A percentile compares a stretch with the other conserved stretches of the same genome.
These are phyloP conservation scores for Trichophyton schoenleinii DNA, from an alignment of 2,329 filamentous ascomycete species.

Conservation along the genomic window DNA sequence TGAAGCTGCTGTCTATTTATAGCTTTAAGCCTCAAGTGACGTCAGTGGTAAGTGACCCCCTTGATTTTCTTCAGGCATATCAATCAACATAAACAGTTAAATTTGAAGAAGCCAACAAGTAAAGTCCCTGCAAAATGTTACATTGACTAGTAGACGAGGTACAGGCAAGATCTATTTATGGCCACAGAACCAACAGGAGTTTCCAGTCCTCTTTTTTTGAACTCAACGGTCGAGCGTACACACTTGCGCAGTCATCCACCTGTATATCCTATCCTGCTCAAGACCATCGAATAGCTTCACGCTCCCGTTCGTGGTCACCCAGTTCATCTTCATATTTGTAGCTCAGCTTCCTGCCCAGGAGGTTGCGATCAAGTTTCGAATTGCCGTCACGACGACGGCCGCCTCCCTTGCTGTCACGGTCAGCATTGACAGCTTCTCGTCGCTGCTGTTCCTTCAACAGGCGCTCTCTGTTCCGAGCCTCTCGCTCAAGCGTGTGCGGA, in stretches of 20 bases:
- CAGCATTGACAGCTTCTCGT: constrained; percentile 38
- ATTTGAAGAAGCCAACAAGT: not conserved
- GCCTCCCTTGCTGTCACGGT: constrained; percentile 21
- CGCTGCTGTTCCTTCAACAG: constrained; percentile 54
- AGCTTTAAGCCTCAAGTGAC: no score
- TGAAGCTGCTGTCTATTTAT: no score
- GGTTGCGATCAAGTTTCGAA: constrained; percentile 21
- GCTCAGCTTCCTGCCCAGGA: constrained; percentile 28
- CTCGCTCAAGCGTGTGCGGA: constrained; percentile 62
- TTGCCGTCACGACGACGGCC: constrained; percentile 22
- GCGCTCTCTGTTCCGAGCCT: constrained; percentile 50
- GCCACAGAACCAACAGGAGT: no score
- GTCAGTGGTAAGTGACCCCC: no score
- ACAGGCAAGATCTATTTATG: not conserved
- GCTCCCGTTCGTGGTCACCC: constrained; percentile 28
- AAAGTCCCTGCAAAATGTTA: not conserved
- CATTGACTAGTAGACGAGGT: not conserved
- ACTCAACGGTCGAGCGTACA: not conserved
- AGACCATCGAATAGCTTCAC: constrained; percentile 26
- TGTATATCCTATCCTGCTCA: constrained; percentile 4
- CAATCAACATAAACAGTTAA: no score
- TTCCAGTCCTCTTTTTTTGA: not conserved
- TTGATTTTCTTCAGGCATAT: no score
- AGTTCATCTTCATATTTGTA: constrained; percentile 41
- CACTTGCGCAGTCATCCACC: no score